phyloP scores from a whole-genome alignment of 768 basidiomycete genomes.

The Sarcodon aspratus region DNA sequence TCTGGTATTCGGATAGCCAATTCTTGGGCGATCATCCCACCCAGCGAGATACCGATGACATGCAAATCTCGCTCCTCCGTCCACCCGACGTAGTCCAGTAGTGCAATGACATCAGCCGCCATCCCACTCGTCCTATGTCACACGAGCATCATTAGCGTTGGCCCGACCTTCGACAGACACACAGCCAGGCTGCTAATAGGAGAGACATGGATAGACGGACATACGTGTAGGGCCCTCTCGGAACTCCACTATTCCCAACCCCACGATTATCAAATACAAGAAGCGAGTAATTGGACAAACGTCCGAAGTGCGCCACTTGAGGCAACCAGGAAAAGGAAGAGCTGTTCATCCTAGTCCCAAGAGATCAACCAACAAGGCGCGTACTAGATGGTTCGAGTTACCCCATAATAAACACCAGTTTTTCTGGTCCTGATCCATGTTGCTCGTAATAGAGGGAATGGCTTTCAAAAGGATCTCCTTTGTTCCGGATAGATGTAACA shows the following conservation, averaged over 20 bases:
- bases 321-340: constrained; percentile 50
- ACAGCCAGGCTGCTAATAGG: too few relatives aligned
- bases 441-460: constrained; percentile 75
- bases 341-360: constrained; percentile 38
- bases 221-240: constrained; percentile 69
- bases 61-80: constrained; percentile 48
- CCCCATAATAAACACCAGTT: constrained; percentile 76
- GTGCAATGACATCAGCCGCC: constrained; percentile 61
- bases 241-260: constrained; percentile 63
- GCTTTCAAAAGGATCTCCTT: constrained; percentile 38
- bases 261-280: constrained; percentile 83
- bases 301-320: constrained; percentile 57
- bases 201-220: constrained; percentile 13
- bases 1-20: constrained; percentile 55
- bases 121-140: constrained; percentile 52
- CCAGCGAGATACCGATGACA: constrained; percentile 65
- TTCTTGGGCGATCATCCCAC: constrained; percentile 86
- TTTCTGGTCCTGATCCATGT: constrained; percentile 56
- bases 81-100: constrained; percentile 69
- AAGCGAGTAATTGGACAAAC: constrained; percentile 39
- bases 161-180: background rate
- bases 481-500: constrained; percentile 39
- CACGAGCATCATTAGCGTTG: background rate
- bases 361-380: background rate
- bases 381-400: constrained; percentile 3